phyloP scores from a whole-genome alignment of 2,329 filamentous ascomycete genomes.

The Pseudocercospora eumusae region DNA sequence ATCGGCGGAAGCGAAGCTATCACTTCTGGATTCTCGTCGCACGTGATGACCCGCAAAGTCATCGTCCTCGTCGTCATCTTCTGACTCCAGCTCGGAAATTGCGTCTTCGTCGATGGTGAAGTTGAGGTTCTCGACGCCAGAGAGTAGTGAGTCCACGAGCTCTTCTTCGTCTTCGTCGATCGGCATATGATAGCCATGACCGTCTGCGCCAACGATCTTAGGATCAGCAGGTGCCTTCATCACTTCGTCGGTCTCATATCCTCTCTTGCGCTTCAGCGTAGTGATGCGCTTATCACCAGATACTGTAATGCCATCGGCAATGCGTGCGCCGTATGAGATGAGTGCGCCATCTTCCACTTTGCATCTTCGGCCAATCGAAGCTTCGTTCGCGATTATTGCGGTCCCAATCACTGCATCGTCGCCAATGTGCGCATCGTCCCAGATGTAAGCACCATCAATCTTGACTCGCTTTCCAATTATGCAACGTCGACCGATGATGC shows the following conservation, averaged over 20 bases:
- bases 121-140: constrained; percentile 49
- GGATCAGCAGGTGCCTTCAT: constrained; percentile 46
- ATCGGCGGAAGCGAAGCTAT: constrained; percentile 52
- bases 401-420: constrained; percentile 70
- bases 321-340: constrained; percentile 73
- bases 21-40: constrained; percentile 35
- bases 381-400: constrained; percentile 75
- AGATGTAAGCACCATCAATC: constrained; percentile 79
- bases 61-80: constrained; percentile 45
- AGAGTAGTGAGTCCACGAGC: constrained; percentile 44
- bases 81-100: constrained; percentile 65
- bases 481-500: constrained; percentile 80
- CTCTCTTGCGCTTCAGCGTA: constrained; percentile 48
- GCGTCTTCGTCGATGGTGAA: constrained; percentile 52
- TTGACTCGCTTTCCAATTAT: constrained; percentile 81
- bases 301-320: constrained; percentile 62
- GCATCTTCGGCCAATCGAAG: constrained; percentile 69
- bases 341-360: constrained; percentile 71
- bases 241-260: constrained; percentile 45
- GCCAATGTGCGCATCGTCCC: constrained; percentile 78
- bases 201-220: constrained; percentile 58
- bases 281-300: constrained; percentile 49
- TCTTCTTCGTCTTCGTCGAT: constrained; percentile 66
- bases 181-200: constrained; percentile 62
- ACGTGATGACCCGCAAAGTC: constrained; percentile 47